These are phyloP conservation scores for Diaporthe citri DNA, from an alignment of 2,329 filamentous ascomycete species.

Conservation along the genomic window DNA sequence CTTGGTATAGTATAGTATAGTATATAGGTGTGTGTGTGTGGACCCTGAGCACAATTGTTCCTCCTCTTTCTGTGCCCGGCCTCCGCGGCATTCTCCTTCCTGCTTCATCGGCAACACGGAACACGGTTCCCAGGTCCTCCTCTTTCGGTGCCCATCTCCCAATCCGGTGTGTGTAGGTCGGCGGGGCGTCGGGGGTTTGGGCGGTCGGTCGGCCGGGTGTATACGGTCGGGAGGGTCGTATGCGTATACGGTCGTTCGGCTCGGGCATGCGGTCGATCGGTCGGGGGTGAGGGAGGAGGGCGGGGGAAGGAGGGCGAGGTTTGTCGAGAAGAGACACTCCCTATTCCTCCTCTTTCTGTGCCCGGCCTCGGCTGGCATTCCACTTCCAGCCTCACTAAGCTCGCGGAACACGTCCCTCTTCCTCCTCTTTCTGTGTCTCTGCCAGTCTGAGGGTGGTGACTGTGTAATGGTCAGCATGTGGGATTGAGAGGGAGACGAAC, in stretches of 20 bases:
- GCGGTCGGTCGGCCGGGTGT: conserved; percentile 2
- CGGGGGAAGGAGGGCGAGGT: background rate
- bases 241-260: conserved; percentile 8
- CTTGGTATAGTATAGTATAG: background rate
- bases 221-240: conserved; percentile 12
- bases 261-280: conserved; percentile 19
- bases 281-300: background rate
- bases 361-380: conserved; percentile 3
- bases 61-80: conserved; percentile 28
- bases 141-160: conserved; percentile 28
- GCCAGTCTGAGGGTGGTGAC: background rate
- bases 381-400: conserved; percentile 6
- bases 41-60: conserved; percentile 2
- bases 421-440: conserved; percentile 21
- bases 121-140: conserved; percentile 24
- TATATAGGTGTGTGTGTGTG: background rate
- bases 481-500: background rate
- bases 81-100: conserved; percentile 14
- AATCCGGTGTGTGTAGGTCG: background rate
- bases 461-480: background rate
- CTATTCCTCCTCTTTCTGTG: background rate
- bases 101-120: conserved; percentile 1
- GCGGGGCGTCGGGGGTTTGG: background rate
- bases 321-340: conserved; percentile 19
- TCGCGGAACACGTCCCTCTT: background rate